These are phyloP conservation scores for Candida vartiovaarae DNA, from an alignment of 805 yeast species.

Conservation along the genomic window DNA sequence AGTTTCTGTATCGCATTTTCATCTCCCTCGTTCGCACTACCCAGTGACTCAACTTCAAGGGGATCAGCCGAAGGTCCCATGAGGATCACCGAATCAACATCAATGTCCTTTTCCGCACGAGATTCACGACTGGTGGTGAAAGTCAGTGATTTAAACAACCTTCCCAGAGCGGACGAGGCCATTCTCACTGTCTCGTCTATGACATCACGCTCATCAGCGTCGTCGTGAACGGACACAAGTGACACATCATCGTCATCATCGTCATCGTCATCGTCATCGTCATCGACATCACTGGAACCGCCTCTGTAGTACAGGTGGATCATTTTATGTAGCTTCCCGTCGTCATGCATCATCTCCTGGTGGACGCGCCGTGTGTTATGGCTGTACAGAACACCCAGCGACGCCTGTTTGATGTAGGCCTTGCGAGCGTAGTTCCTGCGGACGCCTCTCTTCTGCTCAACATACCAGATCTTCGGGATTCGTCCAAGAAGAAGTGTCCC, in stretches of 20 bases:
- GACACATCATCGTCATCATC: not conserved
- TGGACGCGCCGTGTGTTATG: not conserved
- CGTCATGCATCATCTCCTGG: not conserved
- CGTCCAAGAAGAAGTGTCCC: slow-evolving; percentile 47
- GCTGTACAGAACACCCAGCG: not conserved
- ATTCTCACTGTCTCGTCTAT: not conserved
- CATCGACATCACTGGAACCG: slow-evolving; percentile 1
- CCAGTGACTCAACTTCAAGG: too few relatives aligned
- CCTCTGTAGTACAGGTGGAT: slow-evolving; percentile 3
- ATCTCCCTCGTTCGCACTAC: too few relatives aligned
- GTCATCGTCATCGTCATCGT: slow-evolving; percentile 2
- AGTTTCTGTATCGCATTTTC: too few relatives aligned
- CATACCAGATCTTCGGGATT: slow-evolving; percentile 50
- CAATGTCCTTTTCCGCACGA: too few relatives aligned
- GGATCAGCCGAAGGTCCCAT: too few relatives aligned
- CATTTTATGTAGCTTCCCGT: slow-evolving; percentile 3
- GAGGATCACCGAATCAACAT: too few relatives aligned
- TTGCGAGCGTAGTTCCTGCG: slow-evolving; percentile 14
- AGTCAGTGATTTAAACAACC: too few relatives aligned
- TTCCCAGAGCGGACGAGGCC: too few relatives aligned
- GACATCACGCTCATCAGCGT: not conserved
- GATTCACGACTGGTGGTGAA: too few relatives aligned
- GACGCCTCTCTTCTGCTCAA: slow-evolving; percentile 28
- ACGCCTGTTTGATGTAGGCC: not conserved
- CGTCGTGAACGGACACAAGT: not conserved